A percentile compares a stretch with the other conserved stretches of the same genome.
These are phyloP conservation scores for Gloeopeniophorella convolvens DNA, from an alignment of 768 basidiomycete species.

Conservation along the genomic window DNA sequence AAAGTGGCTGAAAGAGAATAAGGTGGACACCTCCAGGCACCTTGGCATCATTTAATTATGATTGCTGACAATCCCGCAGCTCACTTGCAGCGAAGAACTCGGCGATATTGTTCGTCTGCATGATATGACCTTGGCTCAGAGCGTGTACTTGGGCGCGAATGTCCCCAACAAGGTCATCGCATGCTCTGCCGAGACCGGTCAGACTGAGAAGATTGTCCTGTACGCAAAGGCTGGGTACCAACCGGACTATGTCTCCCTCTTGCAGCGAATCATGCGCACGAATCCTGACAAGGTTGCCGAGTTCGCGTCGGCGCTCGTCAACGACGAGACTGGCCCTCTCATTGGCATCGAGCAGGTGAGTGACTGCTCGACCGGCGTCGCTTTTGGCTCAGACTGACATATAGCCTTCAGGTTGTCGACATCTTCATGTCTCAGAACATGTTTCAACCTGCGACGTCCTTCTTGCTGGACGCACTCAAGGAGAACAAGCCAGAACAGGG, in stretches of 20 bases:
- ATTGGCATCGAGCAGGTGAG: constrained; percentile 86
- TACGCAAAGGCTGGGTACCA: constrained; percentile 92
- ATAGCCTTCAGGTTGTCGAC: constrained; percentile 84
- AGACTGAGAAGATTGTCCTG: constrained; percentile 94
- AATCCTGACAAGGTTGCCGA: constrained; percentile 97
- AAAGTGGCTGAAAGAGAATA: constrained; percentile 99
- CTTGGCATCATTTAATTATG: too few species aligned
- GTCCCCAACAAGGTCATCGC: constrained; percentile 98
- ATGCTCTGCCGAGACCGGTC: constrained; percentile 97
- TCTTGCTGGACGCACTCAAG: constrained; percentile 94
- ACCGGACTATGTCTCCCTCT: constrained; percentile 84
- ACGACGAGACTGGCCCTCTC: constrained; percentile 88
- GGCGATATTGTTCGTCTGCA: constrained; percentile 91
- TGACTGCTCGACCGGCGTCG: constrained; percentile 2
- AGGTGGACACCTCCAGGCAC: too few species aligned
- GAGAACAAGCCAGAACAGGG: constrained; percentile 97
- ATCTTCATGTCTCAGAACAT: constrained; percentile 99
- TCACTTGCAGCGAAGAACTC: constrained; percentile 96
- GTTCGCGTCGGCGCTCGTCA: constrained; percentile 87
- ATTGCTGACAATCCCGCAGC: constrained; percentile 40
- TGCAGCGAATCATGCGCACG: constrained; percentile 93
- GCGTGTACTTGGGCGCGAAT: constrained; percentile 94
- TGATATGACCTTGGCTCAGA: constrained; percentile 94
- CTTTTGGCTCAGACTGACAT: constrained; percentile 5
- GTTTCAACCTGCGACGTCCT: constrained; percentile 97